phyloP scores from a whole-genome alignment of 208 protist genomes.

The Angomonas deanei region DNA sequence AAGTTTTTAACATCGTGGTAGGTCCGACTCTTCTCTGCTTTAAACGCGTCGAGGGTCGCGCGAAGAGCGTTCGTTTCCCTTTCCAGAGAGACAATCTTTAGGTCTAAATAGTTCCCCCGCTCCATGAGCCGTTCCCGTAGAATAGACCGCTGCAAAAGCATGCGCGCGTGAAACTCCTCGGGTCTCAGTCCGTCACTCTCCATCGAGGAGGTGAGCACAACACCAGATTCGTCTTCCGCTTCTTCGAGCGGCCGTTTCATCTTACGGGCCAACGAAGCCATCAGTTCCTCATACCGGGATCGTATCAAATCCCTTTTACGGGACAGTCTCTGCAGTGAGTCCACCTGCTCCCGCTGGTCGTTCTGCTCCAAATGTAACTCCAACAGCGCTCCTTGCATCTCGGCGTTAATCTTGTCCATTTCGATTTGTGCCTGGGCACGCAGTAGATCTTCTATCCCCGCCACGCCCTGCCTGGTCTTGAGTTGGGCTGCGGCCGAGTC shows the following conservation, averaged over 20 bases:
- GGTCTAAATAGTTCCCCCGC: slow-evolving; percentile 69
- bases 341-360: slow-evolving; percentile 33
- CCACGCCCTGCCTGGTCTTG: slow-evolving; percentile 17
- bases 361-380: slow-evolving; percentile 63
- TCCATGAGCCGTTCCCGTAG: slow-evolving; percentile 71
- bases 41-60: slow-evolving; percentile 41
- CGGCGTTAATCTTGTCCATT: slow-evolving; percentile 37
- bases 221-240: background rate
- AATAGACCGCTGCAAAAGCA: slow-evolving; percentile 55
- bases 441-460: slow-evolving; percentile 35
- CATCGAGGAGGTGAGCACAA: background rate
- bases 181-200: slow-evolving; percentile 15
- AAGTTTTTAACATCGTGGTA: background rate
- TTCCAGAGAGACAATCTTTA: slow-evolving; percentile 55
- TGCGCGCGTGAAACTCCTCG: slow-evolving; percentile 59
- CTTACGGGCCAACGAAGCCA: slow-evolving; percentile 23
- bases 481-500: slow-evolving; percentile 36
- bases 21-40: background rate
- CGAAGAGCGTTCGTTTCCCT: slow-evolving; percentile 53
- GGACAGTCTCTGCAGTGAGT: slow-evolving; percentile 31
- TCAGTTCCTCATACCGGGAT: slow-evolving; percentile 45
- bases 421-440: slow-evolving; percentile 45
- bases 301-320: slow-evolving; percentile 30
- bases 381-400: slow-evolving; percentile 33
- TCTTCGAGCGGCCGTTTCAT: slow-evolving; percentile 17